phyloP scores from a whole-genome alignment of 768 basidiomycete species.

The Phallus indusiatus region DNA sequence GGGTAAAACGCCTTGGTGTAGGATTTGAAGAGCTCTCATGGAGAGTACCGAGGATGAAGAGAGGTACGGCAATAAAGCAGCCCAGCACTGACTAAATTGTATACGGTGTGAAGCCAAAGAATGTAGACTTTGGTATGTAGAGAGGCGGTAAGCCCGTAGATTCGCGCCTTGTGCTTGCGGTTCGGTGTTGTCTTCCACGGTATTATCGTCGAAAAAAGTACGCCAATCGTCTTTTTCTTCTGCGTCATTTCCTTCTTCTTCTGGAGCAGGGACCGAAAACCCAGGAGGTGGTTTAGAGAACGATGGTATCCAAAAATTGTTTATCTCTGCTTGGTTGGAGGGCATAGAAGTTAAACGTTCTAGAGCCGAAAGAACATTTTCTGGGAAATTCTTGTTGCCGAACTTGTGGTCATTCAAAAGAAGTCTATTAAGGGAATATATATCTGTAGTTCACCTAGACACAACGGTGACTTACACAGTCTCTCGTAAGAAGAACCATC shows the following conservation, averaged over 20 bases:
- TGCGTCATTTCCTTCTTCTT: slow-evolving; percentile 11
- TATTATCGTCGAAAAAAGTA: slow-evolving; percentile 70
- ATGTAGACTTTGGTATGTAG: slow-evolving; percentile 69
- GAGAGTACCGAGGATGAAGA: slow-evolving; percentile 36
- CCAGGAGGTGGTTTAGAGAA: slow-evolving; percentile 50
- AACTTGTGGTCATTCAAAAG: slow-evolving; percentile 16
- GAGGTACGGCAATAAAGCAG: slow-evolving; percentile 56
- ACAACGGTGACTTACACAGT: slow-evolving; percentile 40
- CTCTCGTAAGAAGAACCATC: slow-evolving; percentile 85
- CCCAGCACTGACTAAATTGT: slow-evolving; percentile 77
- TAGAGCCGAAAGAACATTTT: slow-evolving; percentile 56
- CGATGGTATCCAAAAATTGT: slow-evolving; percentile 72
- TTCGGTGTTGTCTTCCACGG: slow-evolving; percentile 23
- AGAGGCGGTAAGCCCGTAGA: slow-evolving; percentile 52
- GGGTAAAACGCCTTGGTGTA: slow-evolving; percentile 79
- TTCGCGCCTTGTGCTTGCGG: slow-evolving; percentile 26
- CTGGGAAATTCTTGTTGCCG: slow-evolving; percentile 27
- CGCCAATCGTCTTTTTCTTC: slow-evolving; percentile 60
- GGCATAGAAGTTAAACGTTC: slow-evolving; percentile 69
- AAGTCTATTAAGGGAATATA: slow-evolving; percentile 4
- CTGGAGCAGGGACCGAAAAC: slow-evolving; percentile 21
- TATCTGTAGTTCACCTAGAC: background rate
- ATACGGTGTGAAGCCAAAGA: slow-evolving; percentile 68
- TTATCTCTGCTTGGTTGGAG: slow-evolving; percentile 54
- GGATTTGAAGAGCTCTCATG: slow-evolving; percentile 57